phyloP scores from a whole-genome alignment of 768 basidiomycete species.

The Hypholoma sublateritium region DNA sequence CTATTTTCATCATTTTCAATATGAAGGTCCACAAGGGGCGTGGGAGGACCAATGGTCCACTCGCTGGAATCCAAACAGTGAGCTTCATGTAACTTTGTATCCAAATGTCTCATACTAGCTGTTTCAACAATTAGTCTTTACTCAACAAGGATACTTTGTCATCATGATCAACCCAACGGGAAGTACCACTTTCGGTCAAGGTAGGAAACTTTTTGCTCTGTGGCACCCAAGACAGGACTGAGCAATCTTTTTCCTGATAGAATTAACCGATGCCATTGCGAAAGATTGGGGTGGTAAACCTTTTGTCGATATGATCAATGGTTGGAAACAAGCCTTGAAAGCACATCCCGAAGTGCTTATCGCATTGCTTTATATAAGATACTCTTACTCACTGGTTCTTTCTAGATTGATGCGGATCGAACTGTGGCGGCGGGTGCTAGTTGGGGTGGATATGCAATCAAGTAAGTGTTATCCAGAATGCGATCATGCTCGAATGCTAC shows the following conservation, averaged over 20 bases:
- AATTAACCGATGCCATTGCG: conserved; percentile 77
- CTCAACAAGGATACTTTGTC: conserved; percentile 86
- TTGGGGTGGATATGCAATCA: conserved; percentile 89
- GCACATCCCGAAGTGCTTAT: conserved; percentile 62
- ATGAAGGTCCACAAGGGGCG: conserved; percentile 67
- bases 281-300: conserved; percentile 88
- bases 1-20: background rate
- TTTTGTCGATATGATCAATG: conserved; percentile 72
- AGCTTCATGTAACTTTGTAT: background rate
- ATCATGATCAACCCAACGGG: conserved; percentile 93
- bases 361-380: background rate
- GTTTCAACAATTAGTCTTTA: conserved; percentile 52
- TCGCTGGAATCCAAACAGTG: conserved; percentile 89
- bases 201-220: conserved; percentile 30
- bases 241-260: conserved; percentile 31
- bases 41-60: conserved; percentile 94
- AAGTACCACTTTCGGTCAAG: conserved; percentile 90
- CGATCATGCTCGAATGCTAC: background rate
- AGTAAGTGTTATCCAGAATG: conserved; percentile 42
- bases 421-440: conserved; percentile 80
- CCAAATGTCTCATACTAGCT: background rate
- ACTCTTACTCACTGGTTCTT: background rate
- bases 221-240: background rate
- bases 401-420: conserved; percentile 65
- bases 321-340: conserved; percentile 70